Evolutionary conservation across 805 yeast genomes (phyloP).

Genomic region (Pichia cabralensis): DNA sequence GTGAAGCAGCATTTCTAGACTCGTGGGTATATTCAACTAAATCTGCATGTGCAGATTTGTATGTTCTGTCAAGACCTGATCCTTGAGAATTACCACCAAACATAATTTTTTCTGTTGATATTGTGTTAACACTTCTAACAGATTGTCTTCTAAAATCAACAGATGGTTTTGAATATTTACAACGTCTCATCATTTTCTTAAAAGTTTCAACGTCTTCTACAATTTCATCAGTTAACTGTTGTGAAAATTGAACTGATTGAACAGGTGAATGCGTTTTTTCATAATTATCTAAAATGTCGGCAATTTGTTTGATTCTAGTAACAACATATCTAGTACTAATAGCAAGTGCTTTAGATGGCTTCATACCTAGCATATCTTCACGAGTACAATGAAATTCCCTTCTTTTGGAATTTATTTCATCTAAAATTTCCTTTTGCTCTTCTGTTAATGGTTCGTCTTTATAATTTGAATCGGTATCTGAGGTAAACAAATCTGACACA

Average conservation of each 20-base stretch:
- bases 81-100: not conserved
- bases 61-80: constrained; percentile 3
- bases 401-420: no score
- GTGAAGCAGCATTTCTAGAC: constrained; percentile 60
- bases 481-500: no score
- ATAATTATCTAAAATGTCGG: not conserved
- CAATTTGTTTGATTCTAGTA: constrained; percentile 3
- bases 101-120: not conserved
- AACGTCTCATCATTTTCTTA: constrained; percentile 2
- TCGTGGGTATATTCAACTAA: constrained; percentile 59
- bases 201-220: constrained; percentile 2
- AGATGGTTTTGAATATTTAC: constrained; percentile 3
- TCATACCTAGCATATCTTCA: constrained; percentile 2
- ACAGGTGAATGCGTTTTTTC: not conserved
- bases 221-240: not conserved
- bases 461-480: no score
- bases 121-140: not conserved
- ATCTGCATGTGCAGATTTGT: constrained; percentile 30
- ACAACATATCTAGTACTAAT: constrained; percentile 1
- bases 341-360: constrained; percentile 6
- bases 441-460: no score
- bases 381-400: no score
- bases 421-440: no score
- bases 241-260: not conserved
- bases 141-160: not conserved